Evolutionary conservation across 2,329 filamentous ascomycete genomes (phyloP), one percentile per base, ranked within the genome.

Genomic region (Albifimbria verrucaria): DNA sequence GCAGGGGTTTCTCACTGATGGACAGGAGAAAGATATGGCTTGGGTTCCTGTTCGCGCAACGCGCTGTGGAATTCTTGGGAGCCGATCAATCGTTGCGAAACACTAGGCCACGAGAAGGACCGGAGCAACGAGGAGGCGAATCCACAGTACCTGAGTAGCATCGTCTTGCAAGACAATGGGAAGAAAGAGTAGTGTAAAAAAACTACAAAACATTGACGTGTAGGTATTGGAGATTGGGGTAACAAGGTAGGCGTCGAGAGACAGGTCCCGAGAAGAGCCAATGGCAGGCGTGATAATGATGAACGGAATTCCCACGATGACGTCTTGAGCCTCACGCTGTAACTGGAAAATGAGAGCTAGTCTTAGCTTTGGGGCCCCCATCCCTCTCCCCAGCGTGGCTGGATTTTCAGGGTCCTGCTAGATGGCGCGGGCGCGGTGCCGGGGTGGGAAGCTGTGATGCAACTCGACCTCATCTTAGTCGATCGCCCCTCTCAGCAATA

Each of bases 381-480:
- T 12, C 12, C 42, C 6, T 5, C 9, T 20, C 9, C 7, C 42
- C 18, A 23, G 42, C 42, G 22, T 42, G 36, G 6, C 22, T 22
- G 48, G 48, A 50, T 50, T 36, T 50, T 43, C 48, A 50, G 48
- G 48, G 48, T 50, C 48, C 48, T 50, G 20, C 36, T 50, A 11
- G 48, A 50, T 25, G 12, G 36, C 26, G 26, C 26, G 26, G 26
- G 26, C n/a, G n/a, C n/a, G n/a, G n/a, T n/a, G n/a, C n/a, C n/a
- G n/a, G n/a, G n/a, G n/a, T n/a, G 26, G 15, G 7, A 32, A 32
- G 26, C 9, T 32, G 26, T 32, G 26, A 32, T 32, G 26, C 26
- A 32, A 32, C 26, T 32, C 26, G 7, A 15, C 9, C 26, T 32
- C 26, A 32, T 32, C 26, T 32, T 32, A 32, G 26, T 32, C 26